Conservation (phyloP, 2,329 filamentous ascomycete genomes). For the Stemphylium lycopersici region DNA sequence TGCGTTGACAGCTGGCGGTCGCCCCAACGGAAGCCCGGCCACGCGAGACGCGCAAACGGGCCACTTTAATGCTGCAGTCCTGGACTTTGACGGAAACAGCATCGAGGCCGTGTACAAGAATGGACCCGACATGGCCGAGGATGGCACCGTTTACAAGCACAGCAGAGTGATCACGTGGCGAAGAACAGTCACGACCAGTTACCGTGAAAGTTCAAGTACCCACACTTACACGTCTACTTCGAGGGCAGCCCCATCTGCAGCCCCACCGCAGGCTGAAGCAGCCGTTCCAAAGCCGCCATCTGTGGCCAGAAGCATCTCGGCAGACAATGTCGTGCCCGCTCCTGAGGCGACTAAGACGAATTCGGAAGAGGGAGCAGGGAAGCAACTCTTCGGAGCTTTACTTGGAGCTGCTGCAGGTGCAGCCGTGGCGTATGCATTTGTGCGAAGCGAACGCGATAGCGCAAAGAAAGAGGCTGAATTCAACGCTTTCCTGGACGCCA, state of each 20-base stretch:
- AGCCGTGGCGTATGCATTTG: slow-evolving; percentile 76
- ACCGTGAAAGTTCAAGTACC: slow-evolving; percentile 41
- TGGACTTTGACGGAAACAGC: slow-evolving; percentile 83
- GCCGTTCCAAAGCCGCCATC: slow-evolving; percentile 32
- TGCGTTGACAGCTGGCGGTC: slow-evolving; percentile 69
- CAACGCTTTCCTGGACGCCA: slow-evolving; percentile 43
- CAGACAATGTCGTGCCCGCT: slow-evolving; percentile 30
- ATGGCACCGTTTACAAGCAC: slow-evolving; percentile 50
- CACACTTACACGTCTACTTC: slow-evolving; percentile 36
- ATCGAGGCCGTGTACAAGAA: slow-evolving; percentile 75
- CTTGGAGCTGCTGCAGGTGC: slow-evolving; percentile 80
- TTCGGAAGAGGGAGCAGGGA: slow-evolving; percentile 59
- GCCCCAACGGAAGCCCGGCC: slow-evolving; percentile 63
- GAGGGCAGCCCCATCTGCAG: slow-evolving; percentile 30
- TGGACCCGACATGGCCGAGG: slow-evolving; percentile 46
- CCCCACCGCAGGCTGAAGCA: slow-evolving; percentile 34
- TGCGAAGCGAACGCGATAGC: slow-evolving; percentile 62
- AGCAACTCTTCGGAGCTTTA: slow-evolving; percentile 74
- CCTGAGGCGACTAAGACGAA: slow-evolving; percentile 36
- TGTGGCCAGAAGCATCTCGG: slow-evolving; percentile 42
- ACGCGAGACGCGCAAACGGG: slow-evolving; percentile 59
- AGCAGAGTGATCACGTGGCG: slow-evolving; percentile 54
- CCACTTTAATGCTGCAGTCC: slow-evolving; percentile 68
- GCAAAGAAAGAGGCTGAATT: slow-evolving; percentile 53
- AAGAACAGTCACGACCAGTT: slow-evolving; percentile 40